A percentile compares a stretch with the other conserved stretches of the same genome.
phyloP scores from a whole-genome alignment of 2,329 filamentous ascomycete genomes.

The Epichloe elymi region DNA sequence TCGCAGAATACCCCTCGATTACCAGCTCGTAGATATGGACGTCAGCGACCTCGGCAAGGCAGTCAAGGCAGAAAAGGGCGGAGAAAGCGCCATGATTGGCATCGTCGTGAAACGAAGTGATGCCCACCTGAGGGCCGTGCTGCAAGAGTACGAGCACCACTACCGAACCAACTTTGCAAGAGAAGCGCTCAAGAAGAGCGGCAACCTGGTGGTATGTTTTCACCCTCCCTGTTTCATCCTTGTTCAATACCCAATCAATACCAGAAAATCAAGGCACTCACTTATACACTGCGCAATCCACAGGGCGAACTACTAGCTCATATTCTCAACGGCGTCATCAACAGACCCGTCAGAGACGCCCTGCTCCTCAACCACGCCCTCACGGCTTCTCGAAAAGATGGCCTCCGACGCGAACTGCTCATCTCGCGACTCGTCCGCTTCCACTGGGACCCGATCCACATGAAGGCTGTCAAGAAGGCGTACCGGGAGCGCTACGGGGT shows the following conservation, averaged over 20 bases:
- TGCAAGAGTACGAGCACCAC: conserved; percentile 60
- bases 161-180: conserved; percentile 74
- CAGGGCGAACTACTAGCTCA: conserved; percentile 91
- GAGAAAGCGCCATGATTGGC: conserved; percentile 75
- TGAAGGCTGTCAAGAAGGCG: conserved; percentile 65
- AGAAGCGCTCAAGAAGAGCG: conserved; percentile 76
- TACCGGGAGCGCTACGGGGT: conserved; percentile 66
- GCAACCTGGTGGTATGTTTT: conserved; percentile 74
- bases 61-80: conserved; percentile 62
- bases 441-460: conserved; percentile 82
- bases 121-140: conserved; percentile 64
- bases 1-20: conserved; percentile 41
- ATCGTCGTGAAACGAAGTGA: conserved; percentile 76
- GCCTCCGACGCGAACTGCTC: conserved; percentile 69
- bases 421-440: conserved; percentile 78
- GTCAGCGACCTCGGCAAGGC: conserved; percentile 55
- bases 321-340: conserved; percentile 93
- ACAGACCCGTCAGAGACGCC: conserved; percentile 85
- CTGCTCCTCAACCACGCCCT: conserved; percentile 85
- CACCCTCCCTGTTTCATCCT: neutral
- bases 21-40: conserved; percentile 52
- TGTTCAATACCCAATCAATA: neutral
- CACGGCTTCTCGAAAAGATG: conserved; percentile 55
- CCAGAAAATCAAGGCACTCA: too few relatives aligned
- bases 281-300: neutral